Evolutionary conservation across 495 filamentous ascomycete genomes (phyloP).

Genomic region (Aspergillus ellipticus): DNA sequence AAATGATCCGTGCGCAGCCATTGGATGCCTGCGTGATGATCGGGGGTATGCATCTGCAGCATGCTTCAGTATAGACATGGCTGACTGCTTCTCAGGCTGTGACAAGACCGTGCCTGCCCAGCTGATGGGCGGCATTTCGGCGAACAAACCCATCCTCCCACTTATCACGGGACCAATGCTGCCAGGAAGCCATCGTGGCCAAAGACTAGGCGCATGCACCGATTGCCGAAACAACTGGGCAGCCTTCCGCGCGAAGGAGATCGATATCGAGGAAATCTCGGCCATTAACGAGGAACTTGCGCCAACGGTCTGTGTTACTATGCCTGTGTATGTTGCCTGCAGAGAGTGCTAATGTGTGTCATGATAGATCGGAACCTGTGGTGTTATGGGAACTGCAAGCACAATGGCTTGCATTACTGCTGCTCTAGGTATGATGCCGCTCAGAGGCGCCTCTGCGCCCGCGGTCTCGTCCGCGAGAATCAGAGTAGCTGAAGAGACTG

Average conservation of each 20-base stretch:
- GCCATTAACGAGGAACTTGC: constrained; percentile 64
- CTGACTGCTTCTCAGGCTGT: constrained; percentile 42
- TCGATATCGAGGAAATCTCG: constrained; percentile 64
- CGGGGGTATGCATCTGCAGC: constrained; percentile 44
- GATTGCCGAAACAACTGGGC: constrained; percentile 69
- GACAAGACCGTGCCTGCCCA: constrained; percentile 69
- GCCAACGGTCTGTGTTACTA: constrained; percentile 48
- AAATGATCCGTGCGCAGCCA: constrained; percentile 65
- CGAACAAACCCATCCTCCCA: constrained; percentile 62
- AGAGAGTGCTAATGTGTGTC: not conserved
- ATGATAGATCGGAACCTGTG: constrained; percentile 58
- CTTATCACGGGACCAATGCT: constrained; percentile 66
- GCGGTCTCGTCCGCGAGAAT: constrained; percentile 63
- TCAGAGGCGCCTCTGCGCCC: constrained; percentile 57
- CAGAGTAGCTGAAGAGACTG: constrained; percentile 61
- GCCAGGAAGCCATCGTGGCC: constrained; percentile 57
- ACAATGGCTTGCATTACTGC: constrained; percentile 67
- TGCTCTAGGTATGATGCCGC: constrained; percentile 61
- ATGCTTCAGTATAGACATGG: not conserved
- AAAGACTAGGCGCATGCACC: constrained; percentile 62
- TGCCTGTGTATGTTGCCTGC: not conserved
- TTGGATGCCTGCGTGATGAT: constrained; percentile 62
- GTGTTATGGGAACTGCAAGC: constrained; percentile 67
- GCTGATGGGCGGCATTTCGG: constrained; percentile 66
- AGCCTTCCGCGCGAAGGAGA: constrained; percentile 52